These are phyloP conservation scores for Amphicarpaea edgeworthii DNA, from an alignment of 306 rosid species.

Conservation along the genomic window DNA sequence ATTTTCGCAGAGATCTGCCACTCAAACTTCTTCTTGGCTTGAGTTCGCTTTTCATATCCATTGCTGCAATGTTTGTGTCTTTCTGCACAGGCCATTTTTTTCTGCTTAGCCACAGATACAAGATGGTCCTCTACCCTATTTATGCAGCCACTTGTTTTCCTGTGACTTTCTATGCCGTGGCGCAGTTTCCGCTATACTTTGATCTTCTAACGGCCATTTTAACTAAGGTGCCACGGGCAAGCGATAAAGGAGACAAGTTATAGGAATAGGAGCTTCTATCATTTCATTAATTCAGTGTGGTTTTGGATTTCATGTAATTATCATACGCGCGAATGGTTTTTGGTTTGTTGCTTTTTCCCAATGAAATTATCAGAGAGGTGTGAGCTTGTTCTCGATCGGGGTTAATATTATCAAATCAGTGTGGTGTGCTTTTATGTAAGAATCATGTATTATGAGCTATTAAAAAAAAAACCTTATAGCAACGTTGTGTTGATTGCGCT, in stretches of 20 bases:
- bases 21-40: slow-evolving; percentile 58
- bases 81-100: slow-evolving; percentile 65
- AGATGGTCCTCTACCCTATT: slow-evolving; percentile 43
- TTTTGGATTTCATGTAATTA: neutral
- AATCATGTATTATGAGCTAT: neutral
- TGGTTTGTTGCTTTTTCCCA: neutral
- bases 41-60: slow-evolving; percentile 62
- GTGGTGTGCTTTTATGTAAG: neutral
- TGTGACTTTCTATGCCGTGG: slow-evolving; percentile 53
- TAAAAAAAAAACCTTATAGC: neutral
- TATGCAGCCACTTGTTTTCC: slow-evolving; percentile 58
- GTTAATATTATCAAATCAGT: neutral
- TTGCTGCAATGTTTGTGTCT: slow-evolving; percentile 57
- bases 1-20: slow-evolving; percentile 57
- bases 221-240: slow-evolving; percentile 41
- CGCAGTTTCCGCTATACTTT: slow-evolving; percentile 62
- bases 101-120: slow-evolving; percentile 43
- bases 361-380: too few species aligned
- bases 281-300: neutral
- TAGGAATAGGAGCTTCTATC: neutral
- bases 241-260: slow-evolving; percentile 33
- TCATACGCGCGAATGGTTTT: slow-evolving; percentile 5
- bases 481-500: neutral
- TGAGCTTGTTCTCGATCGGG: neutral
- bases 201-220: slow-evolving; percentile 60